Conservation (phyloP, 1,284 basidiomycete species). For the Leucocoprinus gongylophorus region DNA sequence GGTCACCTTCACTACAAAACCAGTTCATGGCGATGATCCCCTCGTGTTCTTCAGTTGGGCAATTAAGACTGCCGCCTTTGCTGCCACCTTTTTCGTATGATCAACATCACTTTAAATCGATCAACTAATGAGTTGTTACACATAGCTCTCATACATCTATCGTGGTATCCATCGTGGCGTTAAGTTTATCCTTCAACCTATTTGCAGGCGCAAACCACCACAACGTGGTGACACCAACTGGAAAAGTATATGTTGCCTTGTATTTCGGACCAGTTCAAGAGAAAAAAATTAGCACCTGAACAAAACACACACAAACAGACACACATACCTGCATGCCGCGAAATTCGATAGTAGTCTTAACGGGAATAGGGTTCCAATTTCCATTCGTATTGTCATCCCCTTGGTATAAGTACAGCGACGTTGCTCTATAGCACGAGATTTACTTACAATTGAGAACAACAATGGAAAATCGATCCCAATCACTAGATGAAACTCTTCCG, state of each 20-base stretch:
- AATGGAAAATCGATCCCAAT: slow-evolving; percentile 60
- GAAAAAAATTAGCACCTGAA: background rate
- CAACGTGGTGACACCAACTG: slow-evolving; percentile 50
- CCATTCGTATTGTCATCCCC: slow-evolving; percentile 24
- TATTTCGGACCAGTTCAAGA: background rate
- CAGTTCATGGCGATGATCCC: slow-evolving; percentile 2
- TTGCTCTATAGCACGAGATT: background rate
- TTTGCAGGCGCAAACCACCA: slow-evolving; percentile 35
- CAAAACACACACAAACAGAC: background rate
- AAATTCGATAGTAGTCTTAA: slow-evolving; percentile 64
- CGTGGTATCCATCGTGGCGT: background rate
- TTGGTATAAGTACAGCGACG: background rate
- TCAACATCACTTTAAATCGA: too few relatives aligned
- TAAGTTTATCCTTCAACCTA: background rate
- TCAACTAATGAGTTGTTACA: too few relatives aligned
- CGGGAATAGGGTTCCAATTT: slow-evolving; percentile 54
- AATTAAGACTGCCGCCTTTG: background rate
- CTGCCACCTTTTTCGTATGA: too few relatives aligned
- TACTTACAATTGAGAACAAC: slow-evolving; percentile 59
- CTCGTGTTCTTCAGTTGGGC: slow-evolving; percentile 7
- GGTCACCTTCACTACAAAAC: slow-evolving; percentile 2
- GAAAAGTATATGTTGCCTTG: slow-evolving; percentile 59
- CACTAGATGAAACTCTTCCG: slow-evolving; percentile 41
- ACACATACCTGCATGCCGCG: slow-evolving; percentile 51
- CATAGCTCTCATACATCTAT: background rate